Base-by-base conservation (phyloP, 306 rosid species). In the Rosa chinensis region DNA sequence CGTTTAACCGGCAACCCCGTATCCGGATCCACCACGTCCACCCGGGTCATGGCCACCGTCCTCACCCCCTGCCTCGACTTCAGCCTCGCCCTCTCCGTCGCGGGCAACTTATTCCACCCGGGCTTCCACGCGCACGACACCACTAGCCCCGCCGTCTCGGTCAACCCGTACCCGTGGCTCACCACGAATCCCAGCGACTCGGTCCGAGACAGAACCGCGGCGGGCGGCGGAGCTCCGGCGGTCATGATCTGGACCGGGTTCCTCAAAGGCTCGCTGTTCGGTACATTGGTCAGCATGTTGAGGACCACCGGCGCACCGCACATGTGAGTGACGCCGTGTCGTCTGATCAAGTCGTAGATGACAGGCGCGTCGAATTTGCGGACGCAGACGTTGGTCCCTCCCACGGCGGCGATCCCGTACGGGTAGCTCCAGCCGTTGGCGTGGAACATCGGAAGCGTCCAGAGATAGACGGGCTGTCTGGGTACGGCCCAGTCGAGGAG, bases 391-490 rank as follows among this genome's bases (percentile, higher is more conserved):
- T 91, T 93, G 56, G 89, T 91, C 17, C 97, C 97, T 0, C 97
- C 97, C 0, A 87, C 82, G 2, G 94, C 97, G 0, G 98, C 94
- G 1, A 93, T 88, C 1, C 85, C 98, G 93, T 92, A 91, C 21
- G 94, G 79, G 75, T n/a, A 93, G 86, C 84, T 82, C 96, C 98
- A 93, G 0, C 96, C 94, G 63, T 91, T 91, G 4, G 88, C 85
- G 82, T 93, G 98, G 82, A 91, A 93, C 85, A 93, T 89, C 1
- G 93, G 90, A 0, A 89, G 87, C 0, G 97, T 93, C 98, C 97
- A 93, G 18, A 93, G 67, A 40, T 88, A 93, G 1, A 89, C 86
- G 0, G 92, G 87, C 17, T 80, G 84, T 35, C 77, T 79, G 0
- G 88, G 86, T 0, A 93, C 86, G 0, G 80, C 77, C 98, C n/a